phyloP scores from a whole-genome alignment of 2,329 filamentous ascomycete species.

The Calonectria hongkongensis region DNA sequence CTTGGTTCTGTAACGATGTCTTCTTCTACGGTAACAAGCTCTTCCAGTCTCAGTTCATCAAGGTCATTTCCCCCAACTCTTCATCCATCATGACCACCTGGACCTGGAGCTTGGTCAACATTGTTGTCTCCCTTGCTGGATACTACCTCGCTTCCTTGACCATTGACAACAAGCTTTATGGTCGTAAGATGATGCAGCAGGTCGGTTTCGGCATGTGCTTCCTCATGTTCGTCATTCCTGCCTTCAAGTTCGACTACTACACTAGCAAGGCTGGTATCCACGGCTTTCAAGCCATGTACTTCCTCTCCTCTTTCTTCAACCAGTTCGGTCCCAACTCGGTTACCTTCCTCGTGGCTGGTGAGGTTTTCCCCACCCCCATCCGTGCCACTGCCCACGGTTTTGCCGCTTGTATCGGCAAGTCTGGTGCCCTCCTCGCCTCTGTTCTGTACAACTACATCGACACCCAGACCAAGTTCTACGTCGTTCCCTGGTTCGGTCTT shows the following conservation, averaged over 20 bases:
- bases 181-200: slow-evolving; percentile 97
- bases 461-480: slow-evolving; percentile 88
- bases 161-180: slow-evolving; percentile 97
- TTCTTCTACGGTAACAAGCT: slow-evolving; percentile 99
- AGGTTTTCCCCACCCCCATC: slow-evolving; percentile 96
- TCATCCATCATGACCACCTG: slow-evolving; percentile 88
- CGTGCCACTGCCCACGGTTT: slow-evolving; percentile 96
- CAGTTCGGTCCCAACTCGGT: slow-evolving; percentile 98
- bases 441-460: slow-evolving; percentile 97
- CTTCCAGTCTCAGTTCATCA: slow-evolving; percentile 94
- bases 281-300: slow-evolving; percentile 99
- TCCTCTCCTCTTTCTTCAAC: slow-evolving; percentile 98
- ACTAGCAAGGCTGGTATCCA: slow-evolving; percentile 82
- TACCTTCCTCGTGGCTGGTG: slow-evolving; percentile 95
- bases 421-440: slow-evolving; percentile 89
- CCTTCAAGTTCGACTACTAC: slow-evolving; percentile 92
- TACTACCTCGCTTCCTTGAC: slow-evolving; percentile 94
- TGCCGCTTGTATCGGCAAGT: slow-evolving; percentile 92
- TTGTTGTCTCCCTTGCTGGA: slow-evolving; percentile 87
- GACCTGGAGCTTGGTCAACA: slow-evolving; percentile 95
- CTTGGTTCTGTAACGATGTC: slow-evolving; percentile 97
- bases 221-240: slow-evolving; percentile 93
- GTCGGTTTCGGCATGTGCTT: slow-evolving; percentile 95
- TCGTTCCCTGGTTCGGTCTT: slow-evolving; percentile 97
- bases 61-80: slow-evolving; percentile 82